Evolutionary conservation across 2,329 filamentous ascomycete genomes (phyloP).

Genomic region (Fusarium mangiferae): DNA sequence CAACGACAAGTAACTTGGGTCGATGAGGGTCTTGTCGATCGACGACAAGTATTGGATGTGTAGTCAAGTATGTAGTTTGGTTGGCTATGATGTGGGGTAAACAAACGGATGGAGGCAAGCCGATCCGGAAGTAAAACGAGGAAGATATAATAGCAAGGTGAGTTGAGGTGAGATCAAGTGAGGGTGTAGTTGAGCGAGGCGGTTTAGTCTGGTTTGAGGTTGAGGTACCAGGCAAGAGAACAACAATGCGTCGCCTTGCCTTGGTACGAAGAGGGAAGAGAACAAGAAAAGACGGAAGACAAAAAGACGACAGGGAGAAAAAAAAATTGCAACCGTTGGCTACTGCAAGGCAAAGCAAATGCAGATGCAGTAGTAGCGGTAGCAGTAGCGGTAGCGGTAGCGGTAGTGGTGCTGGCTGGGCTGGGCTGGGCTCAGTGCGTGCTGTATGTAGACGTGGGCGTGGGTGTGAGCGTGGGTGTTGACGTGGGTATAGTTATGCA

Average conservation of each 20-base stretch:
- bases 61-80: slow-evolving; percentile 16
- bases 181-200: slow-evolving; percentile 15
- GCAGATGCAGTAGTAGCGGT: slow-evolving; percentile 15
- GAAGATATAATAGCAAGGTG: neutral
- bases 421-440: slow-evolving; percentile 29
- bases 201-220: slow-evolving; percentile 17
- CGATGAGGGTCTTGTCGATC: slow-evolving; percentile 44
- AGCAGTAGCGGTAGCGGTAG: neutral
- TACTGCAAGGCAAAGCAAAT: slow-evolving; percentile 32
- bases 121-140: slow-evolving; percentile 21
- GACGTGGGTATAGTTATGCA: slow-evolving; percentile 33
- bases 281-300: slow-evolving; percentile 35
- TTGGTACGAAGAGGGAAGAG: slow-evolving; percentile 15
- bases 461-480: slow-evolving; percentile 21
- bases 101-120: slow-evolving; percentile 26
- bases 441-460: slow-evolving; percentile 14
- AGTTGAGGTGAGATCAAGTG: neutral
- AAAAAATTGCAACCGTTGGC: slow-evolving; percentile 39
- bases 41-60: slow-evolving; percentile 16
- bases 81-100: slow-evolving; percentile 45
- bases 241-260: slow-evolving; percentile 11
- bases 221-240: slow-evolving; percentile 24
- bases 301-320: slow-evolving; percentile 40
- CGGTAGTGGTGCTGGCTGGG: slow-evolving; percentile 41
- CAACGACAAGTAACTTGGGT: slow-evolving; percentile 7